These are phyloP conservation scores for Lycium ferocissimum DNA, from an alignment of 257 asterid genomes.

Conservation along the genomic window DNA sequence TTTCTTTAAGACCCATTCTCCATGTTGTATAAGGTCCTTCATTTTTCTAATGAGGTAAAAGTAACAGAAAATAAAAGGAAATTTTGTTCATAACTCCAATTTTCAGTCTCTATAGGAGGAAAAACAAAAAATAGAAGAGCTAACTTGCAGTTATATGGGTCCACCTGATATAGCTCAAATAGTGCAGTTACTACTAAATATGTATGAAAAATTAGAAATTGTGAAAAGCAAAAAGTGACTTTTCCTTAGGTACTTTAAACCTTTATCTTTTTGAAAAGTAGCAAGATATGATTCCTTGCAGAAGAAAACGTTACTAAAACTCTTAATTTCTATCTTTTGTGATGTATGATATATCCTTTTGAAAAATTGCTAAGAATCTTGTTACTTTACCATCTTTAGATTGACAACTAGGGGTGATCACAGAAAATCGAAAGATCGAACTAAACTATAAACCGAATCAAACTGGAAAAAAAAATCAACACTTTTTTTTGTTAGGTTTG, in stretches of 20 bases:
- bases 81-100: neutral
- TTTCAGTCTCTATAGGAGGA: too few relatives aligned
- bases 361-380: neutral
- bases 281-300: neutral
- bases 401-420: neutral
- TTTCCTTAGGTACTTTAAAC: neutral
- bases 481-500: neutral
- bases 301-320: neutral
- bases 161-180: too few relatives aligned
- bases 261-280: neutral
- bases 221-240: slow-evolving; percentile 10
- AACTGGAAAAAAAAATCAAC: neutral
- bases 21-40: too few relatives aligned
- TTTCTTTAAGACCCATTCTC: too few relatives aligned
- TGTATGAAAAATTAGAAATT: neutral
- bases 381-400: neutral
- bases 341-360: neutral
- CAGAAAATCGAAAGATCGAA: neutral
- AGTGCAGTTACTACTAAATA: neutral
- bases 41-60: neutral
- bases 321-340: neutral
- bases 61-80: neutral
- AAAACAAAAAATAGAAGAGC: too few relatives aligned
- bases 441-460: neutral
- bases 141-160: too few relatives aligned